phyloP scores from a whole-genome alignment of 192 early-diverging fungal species.

The Podila clonocystis region DNA sequence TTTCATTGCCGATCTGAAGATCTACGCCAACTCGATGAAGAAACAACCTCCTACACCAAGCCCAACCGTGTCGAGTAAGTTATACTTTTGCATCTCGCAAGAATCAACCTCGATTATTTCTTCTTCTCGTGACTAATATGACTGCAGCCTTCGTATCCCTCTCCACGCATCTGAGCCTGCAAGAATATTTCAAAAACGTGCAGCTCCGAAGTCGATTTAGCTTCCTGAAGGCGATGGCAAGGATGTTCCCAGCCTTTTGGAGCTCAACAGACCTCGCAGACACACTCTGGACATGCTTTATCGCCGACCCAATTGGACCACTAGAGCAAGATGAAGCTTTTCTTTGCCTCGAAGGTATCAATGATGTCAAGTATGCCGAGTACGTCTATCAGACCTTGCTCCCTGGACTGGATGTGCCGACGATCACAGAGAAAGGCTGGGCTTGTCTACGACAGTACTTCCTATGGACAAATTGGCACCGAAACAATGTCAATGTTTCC shows the following conservation, averaged over 20 bases:
- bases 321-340: conserved; percentile 57
- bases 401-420: conserved; percentile 46
- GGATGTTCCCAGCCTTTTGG: conserved; percentile 39
- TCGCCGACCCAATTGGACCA: conserved; percentile 53
- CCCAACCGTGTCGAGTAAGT: conserved; percentile 34
- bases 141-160: conserved; percentile 22
- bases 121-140: background rate
- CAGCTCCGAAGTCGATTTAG: conserved; percentile 41
- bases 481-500: conserved; percentile 24
- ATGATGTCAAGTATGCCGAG: conserved; percentile 42
- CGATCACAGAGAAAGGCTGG: conserved; percentile 48
- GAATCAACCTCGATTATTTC: background rate
- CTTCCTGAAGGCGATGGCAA: conserved; percentile 49
- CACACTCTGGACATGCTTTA: conserved; percentile 54
- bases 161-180: conserved; percentile 7
- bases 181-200: conserved; percentile 24
- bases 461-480: conserved; percentile 49
- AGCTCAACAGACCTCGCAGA: conserved; percentile 51
- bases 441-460: conserved; percentile 53
- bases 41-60: conserved; percentile 22
- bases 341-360: conserved; percentile 47
- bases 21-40: conserved; percentile 28
- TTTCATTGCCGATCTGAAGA: conserved; percentile 24
- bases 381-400: conserved; percentile 52
- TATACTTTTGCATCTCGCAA: too few species aligned